Conservation (phyloP, 2,329 filamentous ascomycete genomes). For the Cladosporium cucumerinum region DNA sequence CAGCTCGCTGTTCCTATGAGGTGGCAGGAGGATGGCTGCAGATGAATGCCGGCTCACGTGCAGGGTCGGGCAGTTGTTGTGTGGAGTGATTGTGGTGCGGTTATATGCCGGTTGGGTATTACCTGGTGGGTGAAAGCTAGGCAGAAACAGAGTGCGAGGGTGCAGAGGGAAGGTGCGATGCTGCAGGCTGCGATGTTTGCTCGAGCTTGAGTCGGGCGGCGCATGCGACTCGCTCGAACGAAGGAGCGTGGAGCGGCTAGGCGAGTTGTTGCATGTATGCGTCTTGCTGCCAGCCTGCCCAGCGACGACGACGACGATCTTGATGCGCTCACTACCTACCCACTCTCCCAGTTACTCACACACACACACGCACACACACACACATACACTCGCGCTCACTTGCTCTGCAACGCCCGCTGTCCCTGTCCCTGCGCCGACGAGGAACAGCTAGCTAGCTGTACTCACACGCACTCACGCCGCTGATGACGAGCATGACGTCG, state of each 20-base stretch:
- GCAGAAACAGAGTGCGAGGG: not conserved
- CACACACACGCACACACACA: no score
- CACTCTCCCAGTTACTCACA: not conserved
- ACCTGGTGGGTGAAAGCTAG: not conserved
- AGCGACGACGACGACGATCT: not conserved
- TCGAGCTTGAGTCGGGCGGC: not conserved
- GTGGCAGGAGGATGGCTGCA: not conserved
- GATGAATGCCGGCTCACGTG: not conserved
- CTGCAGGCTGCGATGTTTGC: not conserved
- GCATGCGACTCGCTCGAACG: not conserved
- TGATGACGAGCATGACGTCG: conserved; percentile 4
- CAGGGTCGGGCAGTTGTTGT: not conserved
- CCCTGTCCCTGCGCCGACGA: not conserved
- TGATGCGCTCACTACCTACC: not conserved
- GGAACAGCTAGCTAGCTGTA: not conserved
- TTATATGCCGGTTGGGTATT: conserved; percentile 2
- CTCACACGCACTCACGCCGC: not conserved
- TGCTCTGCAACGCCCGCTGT: not conserved
- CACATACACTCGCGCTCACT: no score
- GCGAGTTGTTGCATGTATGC: no score
- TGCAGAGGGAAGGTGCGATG: not conserved
- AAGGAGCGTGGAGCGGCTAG: not conserved
- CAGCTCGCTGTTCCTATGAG: not conserved
- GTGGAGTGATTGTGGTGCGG: not conserved
- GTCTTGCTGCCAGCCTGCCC: not conserved